phyloP scores from a whole-genome alignment of 129 eudicot species.

The Oenanthe sinensis region DNA sequence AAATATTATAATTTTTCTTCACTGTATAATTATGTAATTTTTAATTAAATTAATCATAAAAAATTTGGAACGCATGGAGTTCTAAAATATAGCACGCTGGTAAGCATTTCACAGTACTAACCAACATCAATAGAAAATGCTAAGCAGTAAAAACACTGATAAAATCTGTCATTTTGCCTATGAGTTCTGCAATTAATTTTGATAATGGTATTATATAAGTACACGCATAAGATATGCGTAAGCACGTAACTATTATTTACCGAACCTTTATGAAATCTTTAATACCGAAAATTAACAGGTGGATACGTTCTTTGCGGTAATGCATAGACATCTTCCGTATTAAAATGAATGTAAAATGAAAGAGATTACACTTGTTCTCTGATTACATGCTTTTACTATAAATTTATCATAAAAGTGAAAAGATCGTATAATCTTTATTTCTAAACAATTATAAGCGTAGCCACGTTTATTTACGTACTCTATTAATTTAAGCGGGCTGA shows the following conservation, averaged over 20 bases:
- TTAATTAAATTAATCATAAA: too few species aligned
- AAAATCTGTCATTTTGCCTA: too few species aligned
- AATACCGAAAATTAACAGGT: neutral
- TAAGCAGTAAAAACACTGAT: too few species aligned
- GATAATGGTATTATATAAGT: too few species aligned
- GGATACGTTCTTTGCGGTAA: neutral
- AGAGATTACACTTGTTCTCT: neutral
- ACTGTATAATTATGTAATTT: too few species aligned
- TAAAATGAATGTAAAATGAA: neutral
- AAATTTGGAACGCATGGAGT: too few species aligned
- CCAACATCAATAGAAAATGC: too few species aligned
- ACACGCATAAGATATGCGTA: too few species aligned
- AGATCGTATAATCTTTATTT: neutral
- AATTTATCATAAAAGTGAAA: neutral
- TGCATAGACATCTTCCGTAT: neutral
- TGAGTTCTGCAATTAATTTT: too few species aligned
- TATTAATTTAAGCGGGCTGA: neutral
- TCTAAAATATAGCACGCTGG: too few species aligned
- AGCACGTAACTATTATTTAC: neutral
- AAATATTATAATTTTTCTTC: too few species aligned
- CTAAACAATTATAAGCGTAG: neutral
- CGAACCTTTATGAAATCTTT: neutral
- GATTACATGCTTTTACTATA: neutral
- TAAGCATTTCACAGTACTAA: too few species aligned
- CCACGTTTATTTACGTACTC: conserved; percentile 5